A percentile compares a stretch with the other conserved stretches of the same genome.
Conservation (phyloP, 306 rosid species). For the Cucurbita maxima region DNA sequence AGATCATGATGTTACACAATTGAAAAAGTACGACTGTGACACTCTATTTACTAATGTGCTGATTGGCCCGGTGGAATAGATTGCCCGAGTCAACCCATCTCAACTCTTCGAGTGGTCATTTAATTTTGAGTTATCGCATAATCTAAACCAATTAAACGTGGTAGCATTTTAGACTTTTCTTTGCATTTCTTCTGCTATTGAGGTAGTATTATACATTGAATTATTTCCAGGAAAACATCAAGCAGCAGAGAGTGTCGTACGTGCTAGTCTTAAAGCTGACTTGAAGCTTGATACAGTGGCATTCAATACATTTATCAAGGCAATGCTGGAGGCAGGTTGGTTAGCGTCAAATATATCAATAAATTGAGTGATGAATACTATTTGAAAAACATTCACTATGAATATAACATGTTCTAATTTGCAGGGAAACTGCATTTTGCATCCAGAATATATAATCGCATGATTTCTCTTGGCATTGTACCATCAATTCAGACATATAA, state of each 20-base stretch:
- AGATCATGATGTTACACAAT: no score
- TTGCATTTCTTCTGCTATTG: not conserved
- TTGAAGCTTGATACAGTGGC: constrained; percentile 85
- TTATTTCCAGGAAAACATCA: constrained; percentile 49
- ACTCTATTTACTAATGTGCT: not conserved
- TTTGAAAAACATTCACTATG: constrained; percentile 2
- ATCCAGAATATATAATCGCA: constrained; percentile 45
- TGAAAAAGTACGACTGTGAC: no score
- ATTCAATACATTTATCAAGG: constrained; percentile 79
- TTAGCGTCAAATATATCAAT: constrained; percentile 13
- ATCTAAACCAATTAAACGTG: not conserved
- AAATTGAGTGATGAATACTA: not conserved
- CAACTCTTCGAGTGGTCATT: not conserved
- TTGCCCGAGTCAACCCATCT: not conserved
- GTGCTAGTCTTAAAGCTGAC: constrained; percentile 35
- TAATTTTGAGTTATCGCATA: not conserved
- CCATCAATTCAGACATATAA: constrained; percentile 82
- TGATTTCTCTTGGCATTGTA: constrained; percentile 45
- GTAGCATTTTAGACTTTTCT: not conserved
- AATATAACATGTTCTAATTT: constrained; percentile 18
- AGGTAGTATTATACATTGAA: not conserved
- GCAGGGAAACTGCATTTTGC: constrained; percentile 69
- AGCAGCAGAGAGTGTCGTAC: constrained; percentile 55
- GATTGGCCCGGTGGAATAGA: not conserved
- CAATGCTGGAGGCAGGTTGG: constrained; percentile 95